Evolutionary conservation across 345 rosid species (phyloP), one percentile per base, ranked within the genome.

Genomic region (Rhodamnia argentea): DNA sequence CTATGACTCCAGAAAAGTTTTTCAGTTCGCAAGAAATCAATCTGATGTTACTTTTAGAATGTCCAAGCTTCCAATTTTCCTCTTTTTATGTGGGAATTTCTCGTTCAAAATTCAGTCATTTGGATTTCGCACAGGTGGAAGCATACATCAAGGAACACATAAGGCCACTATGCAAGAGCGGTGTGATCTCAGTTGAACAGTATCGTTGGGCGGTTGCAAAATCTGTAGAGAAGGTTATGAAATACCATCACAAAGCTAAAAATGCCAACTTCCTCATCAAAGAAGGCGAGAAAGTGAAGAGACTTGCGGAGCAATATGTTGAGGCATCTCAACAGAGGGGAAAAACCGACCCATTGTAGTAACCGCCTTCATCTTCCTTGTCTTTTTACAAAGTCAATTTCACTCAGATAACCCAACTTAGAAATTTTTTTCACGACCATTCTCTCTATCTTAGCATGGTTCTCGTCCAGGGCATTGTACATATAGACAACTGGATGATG

Each of bases 261-360:
- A 96, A 91, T 86, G 99, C 99, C 22, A 95, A 89, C 86, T 96
- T 97, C 90, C 92, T 96, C 82, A 93, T 97, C 85, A 96, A 94
- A 94, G 99, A 96, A 92, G 99, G 97, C 50, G 99, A 96, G 90
- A 96, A 95, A 91, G 98, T 96, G 87, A 97, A 96, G 94, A 96
- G 94, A 89, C 98, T 96, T 10, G 98, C 99, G 2, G 98, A 96
- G 91, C 98, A 97, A 88, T 97, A 97, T 32, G 92, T 93, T 12
- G 98, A 97, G 89, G 88, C 98, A 37, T 93, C 98, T 75, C 97
- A 92, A 85, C 90, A 91, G 83, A 92, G 92, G 92, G 93, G 87
- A 83, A 23, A 95, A 92, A 83, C 64, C 24, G 90, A 91, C 82
- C 83, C 86, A n/a, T 62, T 40, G 18, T 44, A 10, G 60, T 27